Base-by-base conservation (phyloP, 108 stramenopile species). In the Thalassiosira profunda region DNA sequence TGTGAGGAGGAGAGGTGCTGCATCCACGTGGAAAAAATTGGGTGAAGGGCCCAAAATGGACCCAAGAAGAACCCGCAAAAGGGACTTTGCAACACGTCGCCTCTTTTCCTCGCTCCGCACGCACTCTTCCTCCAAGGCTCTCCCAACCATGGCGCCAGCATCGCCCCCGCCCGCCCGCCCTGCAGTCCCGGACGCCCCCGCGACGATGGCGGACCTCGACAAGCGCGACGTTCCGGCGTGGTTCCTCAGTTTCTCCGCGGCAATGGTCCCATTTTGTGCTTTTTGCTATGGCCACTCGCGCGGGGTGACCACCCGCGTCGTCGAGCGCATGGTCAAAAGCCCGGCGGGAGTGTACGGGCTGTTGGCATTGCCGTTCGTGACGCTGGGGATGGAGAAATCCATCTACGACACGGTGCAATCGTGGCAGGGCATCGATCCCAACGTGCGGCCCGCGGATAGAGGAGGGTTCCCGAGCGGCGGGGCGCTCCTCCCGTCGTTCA, bases 351-450 rank as follows among this genome's bases (percentile, higher is more conserved):
- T 92, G 0, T 91, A 91, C 61, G 94, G 91, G 30, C 58, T 95
- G 38, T 71, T 95, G 24, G 89, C 80, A 1, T 48, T 95, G 58
- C 94, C 94, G 7, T 91, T 95, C 58, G 43, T 78, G 0, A 89
- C 94, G 25, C 48, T 95, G 48, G 89, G 67, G 0, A 91, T 92
- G 89, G 94, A 95, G 64, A 95, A 95, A 58, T 76, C 74, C 15
- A 88, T 95, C 43, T 95, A 95, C 57, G 94, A 95, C 53, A 89
- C 88, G 0, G 90, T 86, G 3, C 93, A 95, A 59, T 57, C 89
- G 0, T 86, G 80, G 69, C 93, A 95, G 70, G 93, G 93, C 1
- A 79, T 91, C 31, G 79, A 94, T 67, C 92, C 92, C 0, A 93
- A 83, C 70, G 74, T 89, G 11, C 25, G 76, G 48, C 92, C 89